phyloP scores from a whole-genome alignment of 2,329 filamentous ascomycete species.

The Coniochaeta prunicola region DNA sequence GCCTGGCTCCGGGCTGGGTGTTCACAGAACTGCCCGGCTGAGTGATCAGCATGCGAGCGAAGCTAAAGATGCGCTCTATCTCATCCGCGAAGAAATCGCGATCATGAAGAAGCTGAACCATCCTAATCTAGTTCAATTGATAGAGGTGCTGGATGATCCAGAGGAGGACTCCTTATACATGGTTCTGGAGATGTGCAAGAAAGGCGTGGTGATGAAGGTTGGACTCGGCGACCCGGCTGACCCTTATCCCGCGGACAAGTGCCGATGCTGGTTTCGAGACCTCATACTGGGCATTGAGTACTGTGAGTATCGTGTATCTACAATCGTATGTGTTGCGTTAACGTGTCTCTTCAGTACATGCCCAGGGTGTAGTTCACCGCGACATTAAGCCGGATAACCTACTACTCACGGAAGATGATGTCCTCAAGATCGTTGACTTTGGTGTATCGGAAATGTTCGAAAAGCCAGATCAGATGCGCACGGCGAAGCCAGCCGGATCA shows the following conservation, averaged over 20 bases:
- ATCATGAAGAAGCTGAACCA: conserved; percentile 99
- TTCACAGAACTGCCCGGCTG: conserved; percentile 14
- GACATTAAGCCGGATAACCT: conserved; percentile 99
- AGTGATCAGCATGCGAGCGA: conserved; percentile 45
- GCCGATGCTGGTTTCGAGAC: conserved; percentile 89
- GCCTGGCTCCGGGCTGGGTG: conserved; percentile 17
- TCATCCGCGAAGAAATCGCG: conserved; percentile 94
- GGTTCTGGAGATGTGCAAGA: conserved; percentile 98
- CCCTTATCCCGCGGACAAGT: conserved; percentile 76
- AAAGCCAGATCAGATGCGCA: conserved; percentile 77
- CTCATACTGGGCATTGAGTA: conserved; percentile 94
- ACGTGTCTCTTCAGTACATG: conserved; percentile 56
- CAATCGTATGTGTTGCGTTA: neutral
- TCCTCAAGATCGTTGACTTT: conserved; percentile 97
- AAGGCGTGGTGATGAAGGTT: conserved; percentile 95
- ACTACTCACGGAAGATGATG: conserved; percentile 78
- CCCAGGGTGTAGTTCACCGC: conserved; percentile 88
- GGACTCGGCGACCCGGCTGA: conserved; percentile 75
- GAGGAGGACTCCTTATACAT: conserved; percentile 96
- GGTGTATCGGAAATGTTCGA: conserved; percentile 99
- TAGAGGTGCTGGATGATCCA: conserved; percentile 93
- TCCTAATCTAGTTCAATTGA: conserved; percentile 83
- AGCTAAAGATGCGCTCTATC: conserved; percentile 63
- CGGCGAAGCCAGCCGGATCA: conserved; percentile 86
- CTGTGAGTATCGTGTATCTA: conserved; percentile 42